Evolutionary conservation across 169 alveolate genomes (phyloP), one percentile per base, ranked within the genome.

Genomic region (Eimeria falciformis): DNA sequence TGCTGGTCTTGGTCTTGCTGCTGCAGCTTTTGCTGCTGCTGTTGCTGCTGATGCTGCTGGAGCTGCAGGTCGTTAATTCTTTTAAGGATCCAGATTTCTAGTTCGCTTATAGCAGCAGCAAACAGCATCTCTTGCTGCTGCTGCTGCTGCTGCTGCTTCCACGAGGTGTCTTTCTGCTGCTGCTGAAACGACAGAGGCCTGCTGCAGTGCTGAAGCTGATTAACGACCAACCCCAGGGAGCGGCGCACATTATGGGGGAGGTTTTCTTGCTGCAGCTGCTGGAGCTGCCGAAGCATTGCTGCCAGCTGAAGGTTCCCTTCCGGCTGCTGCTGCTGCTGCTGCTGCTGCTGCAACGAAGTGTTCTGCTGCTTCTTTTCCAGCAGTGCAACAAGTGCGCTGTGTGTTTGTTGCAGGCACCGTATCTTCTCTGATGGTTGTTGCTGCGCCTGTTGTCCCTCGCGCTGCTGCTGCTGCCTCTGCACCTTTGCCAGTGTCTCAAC

Each of bases 71-170:
- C 85, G 3, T 75, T 45, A 6, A 75, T 6, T n/a, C 86, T 47
- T 25, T 68, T 25, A 4, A 77, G 46, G 18, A 77, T 18, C 27
- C 12, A 46, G 86, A 14, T 47, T 47, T 77, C 86, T 45, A 77
- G 69, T 33, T 77, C 86, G 47, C 86, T 65, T 4, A 77, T 45
- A 1, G 86, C 65, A 77, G 68, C 86, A 45, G 86, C 86, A 46
- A 47, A 77, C 68, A 46, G 29, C 71, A 77, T 29, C 47, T 77
- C 86, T 9, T 77, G 86, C 47, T 50, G 86, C 40, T 77, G 33
- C 62, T 77, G 86, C 86, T 77, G 86, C 68, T 56, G 86, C 69
- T 47, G 86, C 86, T 77, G 69, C 68, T 47, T 77, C 86, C 86
- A 77, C 65, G 86, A 45, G 3, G 23, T 14, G 68, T 47, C 69